These are phyloP conservation scores for Cyclotella kingstonii DNA, from an alignment of 108 stramenopile genomes.

Conservation along the genomic window DNA sequence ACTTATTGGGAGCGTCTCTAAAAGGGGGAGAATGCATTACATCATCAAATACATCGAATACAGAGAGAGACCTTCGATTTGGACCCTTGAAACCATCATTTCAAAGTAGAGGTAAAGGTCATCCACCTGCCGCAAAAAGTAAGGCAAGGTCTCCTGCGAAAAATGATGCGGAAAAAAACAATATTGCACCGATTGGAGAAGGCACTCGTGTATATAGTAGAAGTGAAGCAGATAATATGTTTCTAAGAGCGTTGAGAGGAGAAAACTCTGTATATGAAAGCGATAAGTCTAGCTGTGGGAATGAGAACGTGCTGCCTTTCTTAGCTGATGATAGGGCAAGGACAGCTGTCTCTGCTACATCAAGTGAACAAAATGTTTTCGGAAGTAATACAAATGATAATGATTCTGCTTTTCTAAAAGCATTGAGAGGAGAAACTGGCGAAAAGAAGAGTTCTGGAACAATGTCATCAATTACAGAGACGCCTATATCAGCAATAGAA, in stretches of 20 bases:
- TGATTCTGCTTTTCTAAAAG: slow-evolving; percentile 19
- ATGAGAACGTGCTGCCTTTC: not conserved
- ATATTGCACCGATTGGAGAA: not conserved
- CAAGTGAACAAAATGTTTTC: too few relatives aligned
- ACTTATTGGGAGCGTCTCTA: too few relatives aligned
- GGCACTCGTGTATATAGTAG: not conserved
- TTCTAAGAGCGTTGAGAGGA: slow-evolving; percentile 14
- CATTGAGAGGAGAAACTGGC: slow-evolving; percentile 17
- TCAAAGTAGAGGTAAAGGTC: too few relatives aligned
- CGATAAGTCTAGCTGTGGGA: not conserved
- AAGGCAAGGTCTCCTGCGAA: too few relatives aligned
- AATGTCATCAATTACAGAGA: not conserved
- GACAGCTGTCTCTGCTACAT: not conserved
- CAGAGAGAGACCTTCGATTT: too few relatives aligned
- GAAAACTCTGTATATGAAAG: not conserved
- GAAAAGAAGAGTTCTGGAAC: not conserved
- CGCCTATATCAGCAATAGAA: not conserved
- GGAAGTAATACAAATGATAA: not conserved
- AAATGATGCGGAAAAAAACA: too few relatives aligned
- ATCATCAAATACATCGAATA: too few relatives aligned
- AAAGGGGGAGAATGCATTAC: too few relatives aligned
- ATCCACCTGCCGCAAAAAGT: too few relatives aligned
- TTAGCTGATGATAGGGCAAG: not conserved
- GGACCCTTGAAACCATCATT: too few relatives aligned
- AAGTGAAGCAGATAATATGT: slow-evolving; percentile 20